A percentile compares a stretch with the other conserved stretches of the same genome.
Conservation (phyloP, 768 basidiomycete species). For the Mycena vulgaris region DNA sequence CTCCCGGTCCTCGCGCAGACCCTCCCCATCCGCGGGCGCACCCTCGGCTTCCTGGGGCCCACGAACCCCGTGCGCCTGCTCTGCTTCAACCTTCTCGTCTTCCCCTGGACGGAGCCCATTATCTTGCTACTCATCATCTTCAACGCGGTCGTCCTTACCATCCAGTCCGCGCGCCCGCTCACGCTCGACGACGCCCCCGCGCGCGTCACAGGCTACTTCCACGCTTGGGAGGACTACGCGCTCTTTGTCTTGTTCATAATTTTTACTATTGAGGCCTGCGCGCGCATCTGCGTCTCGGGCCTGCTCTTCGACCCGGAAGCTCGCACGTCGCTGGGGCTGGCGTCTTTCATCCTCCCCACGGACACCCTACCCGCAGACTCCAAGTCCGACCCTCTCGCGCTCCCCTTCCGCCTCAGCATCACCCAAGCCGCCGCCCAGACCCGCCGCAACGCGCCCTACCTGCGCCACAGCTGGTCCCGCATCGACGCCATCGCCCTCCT, state of each 20-base stretch:
- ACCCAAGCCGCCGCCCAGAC: slow-evolving; percentile 68
- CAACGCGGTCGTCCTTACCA: slow-evolving; percentile 85
- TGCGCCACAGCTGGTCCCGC: slow-evolving; percentile 93
- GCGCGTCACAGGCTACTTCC: slow-evolving; percentile 81
- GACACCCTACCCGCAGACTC: slow-evolving; percentile 46
- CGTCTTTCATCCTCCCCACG: slow-evolving; percentile 52
- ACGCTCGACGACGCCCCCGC: slow-evolving; percentile 62
- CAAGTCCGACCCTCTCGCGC: slow-evolving; percentile 59
- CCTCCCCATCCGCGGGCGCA: slow-evolving; percentile 79
- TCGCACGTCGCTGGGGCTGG: slow-evolving; percentile 61
- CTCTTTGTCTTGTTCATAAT: slow-evolving; percentile 88
- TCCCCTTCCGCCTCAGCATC: slow-evolving; percentile 78
- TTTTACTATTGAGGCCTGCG: slow-evolving; percentile 91
- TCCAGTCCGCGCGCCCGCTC: slow-evolving; percentile 80
- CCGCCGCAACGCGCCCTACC: slow-evolving; percentile 84
- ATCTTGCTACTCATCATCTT: slow-evolving; percentile 89
- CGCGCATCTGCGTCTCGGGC: slow-evolving; percentile 92
- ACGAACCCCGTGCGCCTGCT: slow-evolving; percentile 73
- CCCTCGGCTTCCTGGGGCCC: slow-evolving; percentile 84
- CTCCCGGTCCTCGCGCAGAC: slow-evolving; percentile 61
- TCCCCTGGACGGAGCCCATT: slow-evolving; percentile 90
- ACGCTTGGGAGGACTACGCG: slow-evolving; percentile 89
- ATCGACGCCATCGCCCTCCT: slow-evolving; percentile 91
- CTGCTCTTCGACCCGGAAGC: slow-evolving; percentile 90
- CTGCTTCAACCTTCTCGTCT: slow-evolving; percentile 79